Evolutionary conservation across 1,284 basidiomycete genomes (phyloP), one percentile per base, ranked within the genome.

Genomic region (Exobasidium rhododendri): DNA sequence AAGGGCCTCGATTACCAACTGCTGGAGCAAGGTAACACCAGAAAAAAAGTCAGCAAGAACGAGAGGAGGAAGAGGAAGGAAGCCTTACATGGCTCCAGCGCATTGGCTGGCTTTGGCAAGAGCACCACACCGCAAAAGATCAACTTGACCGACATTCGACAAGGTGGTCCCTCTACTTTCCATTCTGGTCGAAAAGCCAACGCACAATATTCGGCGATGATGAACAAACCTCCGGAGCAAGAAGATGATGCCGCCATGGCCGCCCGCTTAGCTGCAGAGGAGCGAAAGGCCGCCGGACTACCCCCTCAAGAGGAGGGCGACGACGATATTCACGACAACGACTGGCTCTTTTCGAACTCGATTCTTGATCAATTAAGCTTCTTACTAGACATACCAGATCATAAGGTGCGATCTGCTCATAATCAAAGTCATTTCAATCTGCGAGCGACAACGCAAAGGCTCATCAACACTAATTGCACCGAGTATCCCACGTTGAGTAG

Each of bases 321-420:
- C 3, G 74, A 73, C 22, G 74, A 75, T 50, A 70, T 77, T 0
- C 55, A 52, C 7, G 73, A 77, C 59, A 75, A 77, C 45, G 66
- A 70, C 26, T 79, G 77, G 77, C 64, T 79, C 24, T 66, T 79
- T 44, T 73, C 74, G 5, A 75, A 72, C 7, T 79, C 77, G 3
- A 66, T 77, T 2, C 65, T 77, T 7, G 59, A 73, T 6, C 75
- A 78, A 54, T 62, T 79, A 7, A 66, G 74, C 5, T 63, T 62
- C 7, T 52, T 79, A 52, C 61, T 77, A 17, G 67, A 69, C 24
- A 43, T 77, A n/a, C 62, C 71, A 2, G 20, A 58, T 2, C 30
- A 62, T 2, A 65, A 63, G 4, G 64, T 74, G 7, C 69, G 64
- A 14, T 63, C 69, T 20, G 66, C 63, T 7, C 77, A 75, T 54